phyloP scores from a whole-genome alignment of 75 land plant genomes.

The Cupressus sempervirens region DNA sequence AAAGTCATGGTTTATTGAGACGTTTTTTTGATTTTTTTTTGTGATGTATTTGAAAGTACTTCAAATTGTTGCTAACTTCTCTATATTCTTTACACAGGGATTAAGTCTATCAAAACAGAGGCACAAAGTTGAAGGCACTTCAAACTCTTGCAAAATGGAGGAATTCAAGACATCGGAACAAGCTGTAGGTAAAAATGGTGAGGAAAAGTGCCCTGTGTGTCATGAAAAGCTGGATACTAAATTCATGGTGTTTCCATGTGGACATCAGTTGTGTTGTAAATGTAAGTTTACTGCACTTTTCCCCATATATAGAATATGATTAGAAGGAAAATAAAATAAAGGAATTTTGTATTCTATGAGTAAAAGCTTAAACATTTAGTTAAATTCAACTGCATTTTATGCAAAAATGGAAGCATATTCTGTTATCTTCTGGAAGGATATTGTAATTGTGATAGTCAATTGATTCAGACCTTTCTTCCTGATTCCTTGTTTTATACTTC shows the following conservation, averaged over 20 bases:
- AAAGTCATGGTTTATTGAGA: neutral
- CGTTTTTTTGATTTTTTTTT: neutral
- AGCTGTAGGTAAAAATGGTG: constrained; percentile 22
- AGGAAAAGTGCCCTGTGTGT: constrained; percentile 85
- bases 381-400: neutral
- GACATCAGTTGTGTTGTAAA: constrained; percentile 89
- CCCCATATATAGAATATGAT: neutral
- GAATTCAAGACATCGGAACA: constrained; percentile 3
- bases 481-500: constrained; percentile 11
- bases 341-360: neutral
- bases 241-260: constrained; percentile 96
- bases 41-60: neutral
- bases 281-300: constrained; percentile 46
- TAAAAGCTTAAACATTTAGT: neutral
- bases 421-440: neutral
- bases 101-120: constrained; percentile 43
- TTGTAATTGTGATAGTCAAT: neutral
- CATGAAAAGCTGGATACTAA: constrained; percentile 71
- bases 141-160: constrained; percentile 6
- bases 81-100: constrained; percentile 29
- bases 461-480: neutral
- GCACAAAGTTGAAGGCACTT: neutral
- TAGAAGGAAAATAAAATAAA: neutral
- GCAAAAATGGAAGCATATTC: neutral
- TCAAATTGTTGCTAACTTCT: neutral